Conservation (phyloP, 352 stramenopile species). For the Saprolegnia parasitica region DNA sequence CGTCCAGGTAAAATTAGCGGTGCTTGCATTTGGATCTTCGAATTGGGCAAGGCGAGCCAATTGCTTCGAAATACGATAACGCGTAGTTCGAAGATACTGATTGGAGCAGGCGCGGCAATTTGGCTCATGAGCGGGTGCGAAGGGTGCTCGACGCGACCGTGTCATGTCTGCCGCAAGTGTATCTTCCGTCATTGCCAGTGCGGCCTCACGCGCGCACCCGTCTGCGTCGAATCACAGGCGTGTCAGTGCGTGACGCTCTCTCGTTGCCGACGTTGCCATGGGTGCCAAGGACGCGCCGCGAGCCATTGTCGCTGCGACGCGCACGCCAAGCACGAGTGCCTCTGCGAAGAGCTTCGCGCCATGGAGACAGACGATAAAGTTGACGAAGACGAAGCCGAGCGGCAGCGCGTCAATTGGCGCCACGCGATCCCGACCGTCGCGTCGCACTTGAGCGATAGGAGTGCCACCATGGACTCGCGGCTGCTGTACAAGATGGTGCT, state of each 20-base stretch:
- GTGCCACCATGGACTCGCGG: constrained; percentile 2
- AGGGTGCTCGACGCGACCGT: constrained; percentile 13
- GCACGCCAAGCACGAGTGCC: constrained; percentile 7
- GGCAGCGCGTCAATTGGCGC: background rate
- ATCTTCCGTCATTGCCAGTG: constrained; percentile 24
- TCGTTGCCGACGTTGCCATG: constrained; percentile 4
- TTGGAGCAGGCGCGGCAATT: constrained; percentile 17
- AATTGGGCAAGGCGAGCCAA: background rate
- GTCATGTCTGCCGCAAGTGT: constrained; percentile 22
- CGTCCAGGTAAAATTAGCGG: too few species aligned
- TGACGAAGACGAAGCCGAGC: background rate
- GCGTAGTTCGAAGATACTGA: constrained; percentile 12
- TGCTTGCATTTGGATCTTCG: background rate
- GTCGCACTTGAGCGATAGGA: background rate
- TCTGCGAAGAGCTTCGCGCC: background rate
- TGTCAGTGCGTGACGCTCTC: constrained; percentile 17
- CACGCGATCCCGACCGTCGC: background rate
- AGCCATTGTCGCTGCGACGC: constrained; percentile 14
- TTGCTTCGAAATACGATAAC: constrained; percentile 14
- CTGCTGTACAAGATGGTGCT: constrained; percentile 5
- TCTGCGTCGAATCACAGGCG: constrained; percentile 23
- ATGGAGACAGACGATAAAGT: background rate
- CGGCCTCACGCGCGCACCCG: background rate
- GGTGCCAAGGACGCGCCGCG: background rate
- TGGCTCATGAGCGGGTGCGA: constrained; percentile 12